Base-by-base conservation (phyloP, 2,329 filamentous ascomycete species). In the Diplodia sapinea region DNA sequence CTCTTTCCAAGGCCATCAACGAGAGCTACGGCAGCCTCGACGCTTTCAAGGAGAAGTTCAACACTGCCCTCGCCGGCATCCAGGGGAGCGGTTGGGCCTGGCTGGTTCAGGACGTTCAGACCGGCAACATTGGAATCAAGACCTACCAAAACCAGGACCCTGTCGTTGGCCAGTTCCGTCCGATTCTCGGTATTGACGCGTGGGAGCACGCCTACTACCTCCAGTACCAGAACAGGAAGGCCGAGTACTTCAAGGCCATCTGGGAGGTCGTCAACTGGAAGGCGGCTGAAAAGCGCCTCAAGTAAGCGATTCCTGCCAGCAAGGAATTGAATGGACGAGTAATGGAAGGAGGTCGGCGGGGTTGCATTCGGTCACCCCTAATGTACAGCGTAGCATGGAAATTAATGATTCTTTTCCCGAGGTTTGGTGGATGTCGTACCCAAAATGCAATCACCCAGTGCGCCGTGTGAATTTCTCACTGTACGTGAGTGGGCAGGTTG, bases 251-350 rank as follows among this genome's bases (percentile, higher is more conserved):
- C 82, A 87, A 87, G 75, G 92, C 92, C 68, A 91, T 97, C 79
- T 97, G 94, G 94, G 92, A 96, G 73, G 93, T 97, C 61, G 84
- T 97, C 80, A 97, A 97, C 88, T 97, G 94, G 94, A 93, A 93
- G 87, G 88, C 91, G 38, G 94, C 93, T 54, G 89, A 91, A 79
- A 88, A 89, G 85, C 88, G 92, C 71, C 93, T 92, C 76, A 80
- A 83, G 74, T 86, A 84, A 78, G 74, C 26, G 12, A 15, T n/a
- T 9, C 26, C 9, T 17, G 9, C 8, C 23, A 20, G 17, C 26
- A 29, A 26, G 20, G 56, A n/a, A 8, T 5, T 17, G 23, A 17
- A 9, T 47, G 36, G n/a, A 33, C 38, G 56, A 59, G 23, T 29
- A 40, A 47, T 31, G 38, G 20, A 31, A 43, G 15, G 36, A 15